These are phyloP conservation scores for Bipolaris victoriae DNA, from an alignment of 2,329 filamentous ascomycete species.

Conservation along the genomic window DNA sequence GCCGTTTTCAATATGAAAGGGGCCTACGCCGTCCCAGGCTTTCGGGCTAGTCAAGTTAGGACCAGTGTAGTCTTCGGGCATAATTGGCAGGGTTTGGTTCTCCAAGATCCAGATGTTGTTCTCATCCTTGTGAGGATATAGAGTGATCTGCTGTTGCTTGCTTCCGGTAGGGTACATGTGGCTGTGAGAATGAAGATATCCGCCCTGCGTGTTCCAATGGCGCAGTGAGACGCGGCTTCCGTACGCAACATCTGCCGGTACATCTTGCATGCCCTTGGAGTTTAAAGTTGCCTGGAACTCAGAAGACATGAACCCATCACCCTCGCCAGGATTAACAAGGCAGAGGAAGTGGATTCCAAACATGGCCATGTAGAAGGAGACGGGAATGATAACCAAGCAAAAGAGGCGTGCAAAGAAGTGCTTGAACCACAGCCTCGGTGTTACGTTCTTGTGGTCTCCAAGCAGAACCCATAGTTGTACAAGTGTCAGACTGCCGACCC, in stretches of 20 bases:
- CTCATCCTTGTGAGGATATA: constrained; percentile 98
- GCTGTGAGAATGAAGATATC: constrained; percentile 94
- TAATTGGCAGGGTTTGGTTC: constrained; percentile 79
- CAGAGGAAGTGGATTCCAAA: constrained; percentile 96
- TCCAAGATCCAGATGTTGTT: constrained; percentile 96
- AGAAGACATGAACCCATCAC: constrained; percentile 99
- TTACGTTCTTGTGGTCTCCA: constrained; percentile 85
- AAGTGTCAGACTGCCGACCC: constrained; percentile 89
- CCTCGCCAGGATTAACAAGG: constrained; percentile 92
- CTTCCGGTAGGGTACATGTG: constrained; percentile 98
- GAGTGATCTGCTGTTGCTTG: constrained; percentile 97
- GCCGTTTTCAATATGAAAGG: constrained; percentile 78
- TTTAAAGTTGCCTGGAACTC: constrained; percentile 98
- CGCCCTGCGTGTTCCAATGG: constrained; percentile 96
- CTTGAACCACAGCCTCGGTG: constrained; percentile 85
- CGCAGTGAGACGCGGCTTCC: constrained; percentile 86
- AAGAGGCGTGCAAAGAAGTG: constrained; percentile 91
- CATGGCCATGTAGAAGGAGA: constrained; percentile 93
- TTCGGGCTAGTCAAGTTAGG: constrained; percentile 77
- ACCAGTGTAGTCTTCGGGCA: constrained; percentile 75
- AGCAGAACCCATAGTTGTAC: constrained; percentile 95
- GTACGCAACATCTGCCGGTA: constrained; percentile 87
- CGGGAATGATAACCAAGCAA: constrained; percentile 87
- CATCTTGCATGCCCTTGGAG: constrained; percentile 94
- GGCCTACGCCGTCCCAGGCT: constrained; percentile 79